Conservation (phyloP, 176 grass and related monocot genomes). For the Oryza glaberrima region DNA sequence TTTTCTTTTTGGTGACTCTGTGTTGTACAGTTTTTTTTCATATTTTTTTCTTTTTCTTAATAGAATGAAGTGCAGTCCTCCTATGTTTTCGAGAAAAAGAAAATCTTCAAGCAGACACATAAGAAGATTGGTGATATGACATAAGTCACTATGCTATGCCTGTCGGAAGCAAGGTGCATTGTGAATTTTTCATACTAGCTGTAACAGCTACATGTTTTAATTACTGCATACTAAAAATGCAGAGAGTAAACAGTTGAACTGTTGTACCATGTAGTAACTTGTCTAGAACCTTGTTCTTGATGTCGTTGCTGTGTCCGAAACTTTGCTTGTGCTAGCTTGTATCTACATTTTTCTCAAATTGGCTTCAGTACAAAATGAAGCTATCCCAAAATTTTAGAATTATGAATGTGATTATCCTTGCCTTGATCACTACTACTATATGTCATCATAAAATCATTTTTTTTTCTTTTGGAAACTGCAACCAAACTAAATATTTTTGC, state of each 20-base stretch:
- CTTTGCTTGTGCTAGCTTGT: background rate
- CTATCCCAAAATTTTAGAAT: background rate
- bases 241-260: slow-evolving; percentile 8
- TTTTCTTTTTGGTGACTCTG: too few relatives aligned
- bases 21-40: too few relatives aligned
- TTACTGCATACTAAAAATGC: background rate
- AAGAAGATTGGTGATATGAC: background rate
- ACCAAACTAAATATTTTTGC: slow-evolving; percentile 55
- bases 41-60: too few relatives aligned
- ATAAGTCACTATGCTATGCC: background rate
- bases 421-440: too few relatives aligned
- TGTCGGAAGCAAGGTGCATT: background rate
- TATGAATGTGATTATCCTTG: background rate
- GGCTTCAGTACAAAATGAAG: too few relatives aligned
- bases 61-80: too few relatives aligned
- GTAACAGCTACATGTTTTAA: background rate
- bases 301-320: background rate
- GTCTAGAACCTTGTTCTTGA: slow-evolving; percentile 13
- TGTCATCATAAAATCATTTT: too few relatives aligned
- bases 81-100: too few relatives aligned
- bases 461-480: background rate
- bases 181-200: background rate
- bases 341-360: background rate
- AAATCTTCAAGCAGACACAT: background rate
- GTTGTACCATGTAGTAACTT: background rate